phyloP scores from a whole-genome alignment of 768 basidiomycete genomes.

The Amanita exitialis region DNA sequence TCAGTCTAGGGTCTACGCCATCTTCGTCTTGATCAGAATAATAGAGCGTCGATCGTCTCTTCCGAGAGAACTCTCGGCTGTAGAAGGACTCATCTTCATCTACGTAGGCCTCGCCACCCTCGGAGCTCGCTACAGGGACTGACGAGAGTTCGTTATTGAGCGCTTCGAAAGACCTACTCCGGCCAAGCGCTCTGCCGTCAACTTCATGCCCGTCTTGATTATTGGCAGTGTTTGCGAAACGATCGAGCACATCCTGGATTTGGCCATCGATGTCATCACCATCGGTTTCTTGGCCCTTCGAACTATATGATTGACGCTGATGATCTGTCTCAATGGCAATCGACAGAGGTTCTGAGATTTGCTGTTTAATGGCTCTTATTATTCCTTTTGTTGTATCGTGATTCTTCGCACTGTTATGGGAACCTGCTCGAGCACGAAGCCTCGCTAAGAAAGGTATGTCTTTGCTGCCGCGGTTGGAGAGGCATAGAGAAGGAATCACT shows the following conservation, averaged over 20 bases:
- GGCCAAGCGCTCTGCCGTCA: conserved; percentile 4
- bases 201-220: neutral
- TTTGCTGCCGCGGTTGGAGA: conserved; percentile 23
- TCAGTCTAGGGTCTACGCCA: conserved; percentile 20
- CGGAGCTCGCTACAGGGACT: conserved; percentile 8
- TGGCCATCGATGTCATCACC: conserved; percentile 13
- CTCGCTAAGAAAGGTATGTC: conserved; percentile 27
- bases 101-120: conserved; percentile 9
- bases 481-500: conserved; percentile 1
- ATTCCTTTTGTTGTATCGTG: conserved; percentile 1
- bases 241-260: conserved; percentile 27
- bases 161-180: conserved; percentile 4
- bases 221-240: conserved; percentile 15
- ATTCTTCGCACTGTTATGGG: neutral
- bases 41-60: conserved; percentile 16
- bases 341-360: conserved; percentile 7
- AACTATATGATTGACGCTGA: conserved; percentile 15
- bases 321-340: neutral
- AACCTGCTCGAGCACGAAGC: neutral
- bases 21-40: conserved; percentile 11
- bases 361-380: conserved; percentile 8
- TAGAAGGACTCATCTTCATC: conserved; percentile 8
- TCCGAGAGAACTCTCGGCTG: conserved; percentile 1
- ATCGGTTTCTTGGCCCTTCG: conserved; percentile 14
- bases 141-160: neutral